Percentiles rank a stretch among this genome's conserved stretches.
phyloP scores from a whole-genome alignment of 495 filamentous ascomycete genomes.

The Talaromyces liani region DNA sequence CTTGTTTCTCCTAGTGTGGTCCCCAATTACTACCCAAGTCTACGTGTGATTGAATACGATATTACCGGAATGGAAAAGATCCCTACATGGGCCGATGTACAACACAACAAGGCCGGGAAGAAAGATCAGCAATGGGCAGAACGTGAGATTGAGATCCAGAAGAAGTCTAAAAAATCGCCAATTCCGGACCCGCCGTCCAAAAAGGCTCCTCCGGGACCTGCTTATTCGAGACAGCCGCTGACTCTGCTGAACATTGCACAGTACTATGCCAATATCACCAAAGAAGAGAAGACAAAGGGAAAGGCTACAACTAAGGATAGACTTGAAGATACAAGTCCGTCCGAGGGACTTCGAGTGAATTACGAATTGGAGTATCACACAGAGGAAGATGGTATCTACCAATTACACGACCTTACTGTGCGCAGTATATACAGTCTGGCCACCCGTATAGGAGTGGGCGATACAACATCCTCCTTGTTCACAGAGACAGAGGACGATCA shows the following conservation, averaged over 20 bases:
- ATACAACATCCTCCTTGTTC: constrained; percentile 21
- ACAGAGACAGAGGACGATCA: constrained; percentile 14
- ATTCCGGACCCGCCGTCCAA: constrained; percentile 68
- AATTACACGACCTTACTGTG: constrained; percentile 78
- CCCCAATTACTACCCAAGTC: constrained; percentile 84
- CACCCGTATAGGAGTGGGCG: constrained; percentile 59
- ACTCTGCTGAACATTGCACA: constrained; percentile 74
- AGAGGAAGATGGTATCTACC: constrained; percentile 63
- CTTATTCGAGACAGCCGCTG: constrained; percentile 80
- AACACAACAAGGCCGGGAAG: not conserved
- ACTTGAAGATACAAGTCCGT: constrained; percentile 20
- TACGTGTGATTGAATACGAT: constrained; percentile 90
- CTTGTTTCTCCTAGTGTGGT: constrained; percentile 80
- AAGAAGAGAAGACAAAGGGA: constrained; percentile 57
- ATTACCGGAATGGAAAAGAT: constrained; percentile 64
- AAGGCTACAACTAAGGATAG: constrained; percentile 15
- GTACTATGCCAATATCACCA: constrained; percentile 87
- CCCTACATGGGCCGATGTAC: constrained; percentile 34
- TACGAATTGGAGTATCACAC: constrained; percentile 88
- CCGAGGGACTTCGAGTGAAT: constrained; percentile 43
- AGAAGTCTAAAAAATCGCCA: constrained; percentile 53
- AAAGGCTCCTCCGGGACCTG: constrained; percentile 73
- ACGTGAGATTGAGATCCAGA: constrained; percentile 36
- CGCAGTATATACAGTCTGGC: constrained; percentile 73
- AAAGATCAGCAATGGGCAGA: constrained; percentile 35